Percentiles rank a stretch among this genome's conserved stretches.
phyloP scores from a whole-genome alignment of 148 eudicot genomes.

The Cornus florida region DNA sequence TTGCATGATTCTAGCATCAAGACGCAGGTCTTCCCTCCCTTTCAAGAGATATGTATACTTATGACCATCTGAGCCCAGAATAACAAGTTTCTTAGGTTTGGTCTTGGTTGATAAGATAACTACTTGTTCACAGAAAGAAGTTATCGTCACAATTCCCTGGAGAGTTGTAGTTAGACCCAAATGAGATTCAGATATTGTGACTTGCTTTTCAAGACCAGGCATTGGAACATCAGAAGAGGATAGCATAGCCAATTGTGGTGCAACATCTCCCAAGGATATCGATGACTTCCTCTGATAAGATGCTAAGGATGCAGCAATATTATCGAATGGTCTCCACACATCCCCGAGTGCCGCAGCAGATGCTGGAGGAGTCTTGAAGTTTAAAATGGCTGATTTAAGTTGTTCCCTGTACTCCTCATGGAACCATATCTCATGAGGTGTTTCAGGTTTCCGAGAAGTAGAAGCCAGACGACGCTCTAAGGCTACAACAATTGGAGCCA shows the following conservation, averaged over 20 bases:
- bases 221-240: conserved; percentile 92
- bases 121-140: conserved; percentile 84
- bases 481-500: conserved; percentile 94
- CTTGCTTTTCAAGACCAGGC: conserved; percentile 98
- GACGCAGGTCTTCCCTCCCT: conserved; percentile 99
- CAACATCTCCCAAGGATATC: conserved; percentile 77
- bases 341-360: conserved; percentile 80
- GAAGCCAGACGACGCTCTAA: conserved; percentile 93
- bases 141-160: conserved; percentile 75
- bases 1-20: conserved; percentile 99
- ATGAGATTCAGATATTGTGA: conserved; percentile 59
- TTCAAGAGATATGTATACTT: conserved; percentile 89
- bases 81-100: conserved; percentile 88
- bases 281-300: conserved; percentile 90
- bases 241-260: conserved; percentile 78
- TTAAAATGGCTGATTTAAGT: conserved; percentile 65
- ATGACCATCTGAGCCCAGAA: conserved; percentile 92
- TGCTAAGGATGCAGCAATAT: conserved; percentile 79
- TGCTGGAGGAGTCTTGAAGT: conserved; percentile 74
- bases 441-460: conserved; percentile 79
- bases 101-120: conserved; percentile 89
- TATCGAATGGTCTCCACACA: conserved; percentile 95
- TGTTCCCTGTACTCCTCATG: conserved; percentile 72
- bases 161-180: conserved; percentile 34
- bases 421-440: conserved; percentile 98